Conservation (phyloP, 371 early-diverging fungal species). For the Racocetra persica region DNA sequence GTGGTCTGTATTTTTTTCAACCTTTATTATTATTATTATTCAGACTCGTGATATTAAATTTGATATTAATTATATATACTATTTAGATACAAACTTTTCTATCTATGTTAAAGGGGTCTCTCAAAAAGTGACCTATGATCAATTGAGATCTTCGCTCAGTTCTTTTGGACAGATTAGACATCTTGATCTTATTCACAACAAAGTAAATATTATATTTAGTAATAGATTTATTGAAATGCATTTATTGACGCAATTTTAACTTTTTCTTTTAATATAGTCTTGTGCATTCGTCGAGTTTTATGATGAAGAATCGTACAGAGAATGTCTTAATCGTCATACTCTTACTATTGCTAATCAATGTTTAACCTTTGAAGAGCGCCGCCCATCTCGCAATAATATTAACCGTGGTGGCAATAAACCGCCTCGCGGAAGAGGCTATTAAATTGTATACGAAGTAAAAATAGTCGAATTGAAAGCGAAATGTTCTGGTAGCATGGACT, state of each 20-base stretch:
- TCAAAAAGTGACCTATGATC: constrained; percentile 19
- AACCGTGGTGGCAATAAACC: constrained; percentile 10
- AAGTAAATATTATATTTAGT: constrained; percentile 1
- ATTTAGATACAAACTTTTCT: constrained; percentile 28
- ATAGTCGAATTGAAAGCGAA: background rate
- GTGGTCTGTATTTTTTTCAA: background rate
- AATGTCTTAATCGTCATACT: constrained; percentile 19
- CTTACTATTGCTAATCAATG: background rate
- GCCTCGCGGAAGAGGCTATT: background rate
- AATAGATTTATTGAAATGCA: background rate
- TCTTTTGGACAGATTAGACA: constrained; percentile 25
- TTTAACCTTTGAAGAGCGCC: constrained; percentile 38
- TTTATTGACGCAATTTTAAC: background rate
- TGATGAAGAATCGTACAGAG: constrained; percentile 13
- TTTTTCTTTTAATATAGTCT: constrained; percentile 13
- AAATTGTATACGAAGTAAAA: background rate
- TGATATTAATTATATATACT: background rate
- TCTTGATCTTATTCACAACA: constrained; percentile 33
- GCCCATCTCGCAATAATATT: background rate
- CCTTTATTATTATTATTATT: background rate
- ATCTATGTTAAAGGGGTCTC: constrained; percentile 34
- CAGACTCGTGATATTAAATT: background rate
- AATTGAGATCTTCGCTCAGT: background rate
- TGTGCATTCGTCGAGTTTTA: constrained; percentile 37
- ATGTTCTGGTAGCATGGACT: constrained; percentile 8